Evolutionary conservation across 805 yeast genomes (phyloP), one percentile per base, ranked within the genome.

Genomic region (Ascoidea asiatica): DNA sequence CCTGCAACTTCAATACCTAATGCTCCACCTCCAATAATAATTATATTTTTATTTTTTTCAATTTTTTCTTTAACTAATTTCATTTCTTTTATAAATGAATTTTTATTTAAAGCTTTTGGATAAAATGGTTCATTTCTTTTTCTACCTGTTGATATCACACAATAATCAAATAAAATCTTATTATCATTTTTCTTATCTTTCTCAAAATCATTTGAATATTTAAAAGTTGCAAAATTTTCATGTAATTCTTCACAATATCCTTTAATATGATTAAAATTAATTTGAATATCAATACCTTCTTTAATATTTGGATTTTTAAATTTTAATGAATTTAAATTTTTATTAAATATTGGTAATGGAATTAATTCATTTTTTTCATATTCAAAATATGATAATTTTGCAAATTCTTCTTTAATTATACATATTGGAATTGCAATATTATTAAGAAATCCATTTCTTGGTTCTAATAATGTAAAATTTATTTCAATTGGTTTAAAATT

Each of bases 91-190:
- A 65, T 45, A 50, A 61, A 73, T 5, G 53, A 54, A 17, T 61
- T 60, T 43, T 53, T 57, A 11, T 67, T 66, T 40, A 50, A 51
- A 0, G 69, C 75, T n/a, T 59, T 52, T 2, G 79, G 79, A 35
- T 73, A 72, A 36, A 71, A 66, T 13, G 79, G 80, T 76, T 77
- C 73, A 38, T 60, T 58, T 48, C 79, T 58, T 43, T 72, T 61
- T 53, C 79, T 59, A 1, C 79, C 79, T 2, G 72, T 56, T 4
- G 77, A 73, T 43, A 64, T 53, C 8, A 73, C 58, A 19, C 65
- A 67, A 49, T 69, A 73, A 49, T 74, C 75, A 53, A 72, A 74
- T 6, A 56, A 53, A 39, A 64, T 53, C 2, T 11, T 15, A 8
- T 29, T 8, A 1, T 45, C 46, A 37, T 41, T 39, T 19, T 8